Evolutionary conservation across 2,329 filamentous ascomycete genomes (phyloP).

Genomic region (Talaromyces atroroseus): DNA sequence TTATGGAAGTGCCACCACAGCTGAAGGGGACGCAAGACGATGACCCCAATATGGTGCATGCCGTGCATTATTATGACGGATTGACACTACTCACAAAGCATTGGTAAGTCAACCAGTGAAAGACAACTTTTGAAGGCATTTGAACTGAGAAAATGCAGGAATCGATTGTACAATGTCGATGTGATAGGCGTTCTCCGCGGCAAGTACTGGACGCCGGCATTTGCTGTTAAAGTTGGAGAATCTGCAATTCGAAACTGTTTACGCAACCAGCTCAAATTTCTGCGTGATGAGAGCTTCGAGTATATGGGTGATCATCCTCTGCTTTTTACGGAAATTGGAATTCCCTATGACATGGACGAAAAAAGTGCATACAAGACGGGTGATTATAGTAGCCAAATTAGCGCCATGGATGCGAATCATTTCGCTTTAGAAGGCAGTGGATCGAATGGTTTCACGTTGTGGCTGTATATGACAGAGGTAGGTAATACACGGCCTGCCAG

Average conservation of each 20-base stretch:
- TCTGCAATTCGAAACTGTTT: conserved; percentile 92
- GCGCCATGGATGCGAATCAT: conserved; percentile 93
- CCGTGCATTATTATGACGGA: conserved; percentile 94
- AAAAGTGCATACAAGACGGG: conserved; percentile 93
- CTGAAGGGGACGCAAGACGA: conserved; percentile 87
- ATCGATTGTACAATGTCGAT: conserved; percentile 93
- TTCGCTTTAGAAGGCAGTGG: conserved; percentile 81
- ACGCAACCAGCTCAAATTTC: conserved; percentile 74
- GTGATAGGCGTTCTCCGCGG: conserved; percentile 88
- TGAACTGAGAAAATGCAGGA: conserved; percentile 43
- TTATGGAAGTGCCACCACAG: conserved; percentile 81
- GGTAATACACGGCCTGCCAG: conserved; percentile 40
- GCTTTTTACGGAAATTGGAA: conserved; percentile 90
- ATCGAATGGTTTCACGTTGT: conserved; percentile 81
- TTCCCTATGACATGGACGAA: conserved; percentile 98
- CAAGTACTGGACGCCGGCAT: conserved; percentile 79
- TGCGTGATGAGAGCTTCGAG: conserved; percentile 80
- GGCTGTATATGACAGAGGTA: conserved; percentile 75
- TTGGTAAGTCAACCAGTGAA: conserved; percentile 50
- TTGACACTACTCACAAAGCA: conserved; percentile 97
- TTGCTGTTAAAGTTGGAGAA: conserved; percentile 89
- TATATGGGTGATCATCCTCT: conserved; percentile 85
- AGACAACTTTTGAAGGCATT: not conserved
- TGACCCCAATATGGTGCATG: conserved; percentile 83
- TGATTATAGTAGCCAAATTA: conserved; percentile 86